Percentiles rank a stretch among this genome's conserved stretches.
These are phyloP conservation scores for Neovahlkampfia damariscottae DNA, from an alignment of 78 protist species.

Conservation along the genomic window DNA sequence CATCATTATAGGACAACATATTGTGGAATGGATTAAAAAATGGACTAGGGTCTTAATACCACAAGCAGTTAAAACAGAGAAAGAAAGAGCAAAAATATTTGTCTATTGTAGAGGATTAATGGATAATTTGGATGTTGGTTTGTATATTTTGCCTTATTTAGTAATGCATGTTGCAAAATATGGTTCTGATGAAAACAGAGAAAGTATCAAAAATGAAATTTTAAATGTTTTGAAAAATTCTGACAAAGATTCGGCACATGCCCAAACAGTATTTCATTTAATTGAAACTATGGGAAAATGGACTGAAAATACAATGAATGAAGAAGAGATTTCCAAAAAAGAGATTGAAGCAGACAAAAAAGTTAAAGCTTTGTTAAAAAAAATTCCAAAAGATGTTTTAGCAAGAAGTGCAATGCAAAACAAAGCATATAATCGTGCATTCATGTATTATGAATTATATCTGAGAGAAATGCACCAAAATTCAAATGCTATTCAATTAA, in stretches of 20 bases:
- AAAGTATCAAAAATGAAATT: background rate
- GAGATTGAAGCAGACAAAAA: background rate
- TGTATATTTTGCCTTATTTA: conserved; percentile 1
- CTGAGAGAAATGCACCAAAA: too few species aligned
- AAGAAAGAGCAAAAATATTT: too few species aligned
- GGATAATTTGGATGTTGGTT: background rate
- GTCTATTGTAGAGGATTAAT: too few species aligned
- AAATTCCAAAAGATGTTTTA: background rate
- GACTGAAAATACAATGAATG: background rate
- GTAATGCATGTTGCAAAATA: background rate
- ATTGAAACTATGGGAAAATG: conserved; percentile 2
- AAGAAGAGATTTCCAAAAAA: background rate
- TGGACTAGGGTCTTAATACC: too few species aligned
- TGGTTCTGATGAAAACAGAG: background rate
- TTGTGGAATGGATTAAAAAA: too few species aligned
- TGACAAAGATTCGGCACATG: background rate
- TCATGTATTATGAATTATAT: background rate
- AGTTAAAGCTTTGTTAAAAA: background rate
- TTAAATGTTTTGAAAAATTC: background rate
- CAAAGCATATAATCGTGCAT: background rate
- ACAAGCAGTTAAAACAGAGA: too few species aligned
- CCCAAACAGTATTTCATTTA: background rate
- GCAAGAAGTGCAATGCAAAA: background rate
- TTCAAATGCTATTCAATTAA: too few species aligned
- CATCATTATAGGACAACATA: too few species aligned